Evolutionary conservation across 2,329 filamentous ascomycete genomes (phyloP), one percentile per base, ranked within the genome.

Genomic region (Calonectria hawksworthii): DNA sequence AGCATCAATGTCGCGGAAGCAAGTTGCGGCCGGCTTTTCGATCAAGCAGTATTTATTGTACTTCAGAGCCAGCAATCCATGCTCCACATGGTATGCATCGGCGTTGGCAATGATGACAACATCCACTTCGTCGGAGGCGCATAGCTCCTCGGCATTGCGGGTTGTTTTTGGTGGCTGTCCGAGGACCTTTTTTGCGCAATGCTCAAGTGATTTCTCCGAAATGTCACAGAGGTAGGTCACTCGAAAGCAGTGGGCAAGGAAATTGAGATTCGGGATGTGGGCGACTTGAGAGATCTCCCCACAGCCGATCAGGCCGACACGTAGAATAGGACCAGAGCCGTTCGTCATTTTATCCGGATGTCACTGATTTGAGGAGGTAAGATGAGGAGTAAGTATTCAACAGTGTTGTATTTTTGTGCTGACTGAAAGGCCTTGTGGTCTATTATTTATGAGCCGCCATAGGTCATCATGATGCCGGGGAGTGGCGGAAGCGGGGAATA

Each of bases 21-120:
- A 89, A 6, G 92, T 80, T 0, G 90, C 86, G 2, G 91, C 78
- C 0, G 92, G 92, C 72, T 92, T 92, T 80, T 93, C 91, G 6
- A 93, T 83, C 74, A 93, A 86, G 16, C 89, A 88, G 74, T 89
- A 84, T 79, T 93, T 93, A 67, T 88, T 86, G 16, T 88, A 82
- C 70, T 88, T 75, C 0, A 93, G 84, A 0, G 91, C 90, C 0
- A 87, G 77, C 30, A 92, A 84, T 6, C 86, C 87, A 73, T 91
- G 88, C 4, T 83, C 74, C 28, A 86, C 86, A 80, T 93, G 92
- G 74, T 87, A 91, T 28, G 89, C 90, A 75, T 92, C 88, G 4
- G 87, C 83, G 44, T 85, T 90, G 36, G 85, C 84, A 68, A 92
- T 85, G 76, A 93, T 84, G 41, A 93, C 89, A 5, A 92, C 83